Conservation (phyloP, 768 basidiomycete genomes). For the Chiua virens region DNA sequence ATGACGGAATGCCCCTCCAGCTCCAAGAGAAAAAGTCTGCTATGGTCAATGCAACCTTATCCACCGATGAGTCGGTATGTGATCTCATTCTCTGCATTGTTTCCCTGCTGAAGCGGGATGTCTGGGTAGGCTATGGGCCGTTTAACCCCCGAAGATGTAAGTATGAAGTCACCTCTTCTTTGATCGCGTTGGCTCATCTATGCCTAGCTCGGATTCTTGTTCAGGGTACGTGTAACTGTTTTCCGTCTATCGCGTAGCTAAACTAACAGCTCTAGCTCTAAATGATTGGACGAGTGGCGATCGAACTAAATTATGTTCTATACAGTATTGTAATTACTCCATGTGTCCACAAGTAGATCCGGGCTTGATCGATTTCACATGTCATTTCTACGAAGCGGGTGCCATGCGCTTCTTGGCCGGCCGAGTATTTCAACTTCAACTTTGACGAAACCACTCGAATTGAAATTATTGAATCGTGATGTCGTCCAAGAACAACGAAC, state of each 20-base stretch:
- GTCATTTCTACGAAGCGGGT: too few relatives aligned
- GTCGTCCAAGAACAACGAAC: constrained; percentile 23
- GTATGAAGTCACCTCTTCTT: constrained; percentile 17
- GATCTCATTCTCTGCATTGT: background rate
- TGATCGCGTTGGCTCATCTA: constrained; percentile 4
- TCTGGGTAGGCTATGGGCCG: constrained; percentile 82
- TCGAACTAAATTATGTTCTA: background rate
- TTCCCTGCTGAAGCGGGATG: constrained; percentile 9
- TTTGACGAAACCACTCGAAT: too few relatives aligned
- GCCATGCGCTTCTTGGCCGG: too few relatives aligned
- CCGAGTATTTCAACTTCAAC: too few relatives aligned
- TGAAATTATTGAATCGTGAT: background rate
- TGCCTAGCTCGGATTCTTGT: constrained; percentile 43
- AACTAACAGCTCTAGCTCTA: constrained; percentile 17
- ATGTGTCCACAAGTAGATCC: too few relatives aligned
- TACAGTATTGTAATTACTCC: background rate
- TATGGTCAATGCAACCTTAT: constrained; percentile 89
- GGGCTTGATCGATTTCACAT: too few relatives aligned
- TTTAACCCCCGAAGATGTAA: constrained; percentile 80
- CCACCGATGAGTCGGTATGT: constrained; percentile 74
- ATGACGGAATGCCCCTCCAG: constrained; percentile 32
- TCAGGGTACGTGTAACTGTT: constrained; percentile 38
- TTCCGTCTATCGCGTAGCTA: background rate
- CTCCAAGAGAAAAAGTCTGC: constrained; percentile 97
- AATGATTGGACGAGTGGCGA: background rate